A percentile compares a stretch with the other conserved stretches of the same genome.
These are phyloP conservation scores for Quercus parvula DNA, from an alignment of 306 rosid species.

Conservation along the genomic window DNA sequence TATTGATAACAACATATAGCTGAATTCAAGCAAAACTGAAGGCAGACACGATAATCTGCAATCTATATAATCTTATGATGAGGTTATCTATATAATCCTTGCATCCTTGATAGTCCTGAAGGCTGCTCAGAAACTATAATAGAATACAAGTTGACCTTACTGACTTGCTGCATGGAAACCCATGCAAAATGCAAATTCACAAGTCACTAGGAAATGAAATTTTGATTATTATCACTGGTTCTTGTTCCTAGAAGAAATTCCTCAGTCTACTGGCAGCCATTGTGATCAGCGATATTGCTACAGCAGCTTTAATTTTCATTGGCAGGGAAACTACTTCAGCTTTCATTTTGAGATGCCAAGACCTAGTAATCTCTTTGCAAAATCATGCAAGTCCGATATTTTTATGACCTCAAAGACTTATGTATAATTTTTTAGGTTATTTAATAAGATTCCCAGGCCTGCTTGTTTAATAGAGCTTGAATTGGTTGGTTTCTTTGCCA, in stretches of 20 bases:
- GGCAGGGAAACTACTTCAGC: neutral
- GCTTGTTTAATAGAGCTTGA: constrained; percentile 4
- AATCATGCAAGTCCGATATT: neutral
- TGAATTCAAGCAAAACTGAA: neutral
- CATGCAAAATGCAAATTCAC: neutral
- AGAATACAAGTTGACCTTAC: neutral
- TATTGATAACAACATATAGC: neutral
- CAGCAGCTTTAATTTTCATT: neutral
- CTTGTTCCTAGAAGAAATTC: neutral
- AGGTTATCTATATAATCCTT: neutral
- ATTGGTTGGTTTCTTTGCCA: constrained; percentile 12
- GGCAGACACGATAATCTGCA: neutral
- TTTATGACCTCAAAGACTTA: neutral
- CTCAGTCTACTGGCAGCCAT: neutral
- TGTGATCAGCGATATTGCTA: neutral
- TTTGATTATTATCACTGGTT: neutral
- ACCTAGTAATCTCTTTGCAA: neutral
- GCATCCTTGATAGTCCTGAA: neutral
- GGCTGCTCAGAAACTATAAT: neutral
- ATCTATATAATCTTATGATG: neutral
- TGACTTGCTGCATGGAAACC: neutral
- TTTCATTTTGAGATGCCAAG: neutral
- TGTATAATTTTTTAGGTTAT: neutral
- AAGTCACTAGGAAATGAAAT: neutral
- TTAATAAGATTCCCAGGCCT: neutral